phyloP scores from a whole-genome alignment of 129 eudicot species.

The Tanacetum coccineum region DNA sequence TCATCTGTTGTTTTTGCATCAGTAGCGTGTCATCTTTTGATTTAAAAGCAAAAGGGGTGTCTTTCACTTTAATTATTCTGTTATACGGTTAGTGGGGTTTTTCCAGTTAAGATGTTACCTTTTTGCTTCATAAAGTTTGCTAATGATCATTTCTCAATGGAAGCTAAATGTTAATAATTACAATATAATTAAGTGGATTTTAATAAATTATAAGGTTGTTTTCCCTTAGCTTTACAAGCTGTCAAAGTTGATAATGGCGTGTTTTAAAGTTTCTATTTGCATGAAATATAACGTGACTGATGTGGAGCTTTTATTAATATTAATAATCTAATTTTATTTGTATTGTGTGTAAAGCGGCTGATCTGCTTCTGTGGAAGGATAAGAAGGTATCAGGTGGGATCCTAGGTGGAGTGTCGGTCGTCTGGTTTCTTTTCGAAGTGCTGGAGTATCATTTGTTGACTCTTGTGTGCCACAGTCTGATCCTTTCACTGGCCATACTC shows the following conservation, averaged over 20 bases:
- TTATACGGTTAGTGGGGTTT: constrained; percentile 5
- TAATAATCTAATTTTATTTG: background rate
- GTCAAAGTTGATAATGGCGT: background rate
- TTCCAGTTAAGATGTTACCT: constrained; percentile 29
- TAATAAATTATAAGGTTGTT: constrained; percentile 16
- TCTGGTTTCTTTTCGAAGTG: constrained; percentile 81
- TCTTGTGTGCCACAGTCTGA: constrained; percentile 69
- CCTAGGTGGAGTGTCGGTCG: constrained; percentile 66
- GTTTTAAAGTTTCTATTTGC: background rate
- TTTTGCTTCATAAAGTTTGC: constrained; percentile 26
- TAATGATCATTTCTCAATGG: constrained; percentile 16
- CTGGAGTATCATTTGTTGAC: constrained; percentile 75
- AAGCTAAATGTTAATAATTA: constrained; percentile 16
- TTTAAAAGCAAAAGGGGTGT: constrained; percentile 23
- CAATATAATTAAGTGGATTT: background rate
- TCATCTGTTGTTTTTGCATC: background rate
- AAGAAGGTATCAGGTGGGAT: constrained; percentile 71
- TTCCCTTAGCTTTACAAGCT: constrained; percentile 19
- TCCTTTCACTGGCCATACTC: constrained; percentile 50
- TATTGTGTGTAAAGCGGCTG: constrained; percentile 60
- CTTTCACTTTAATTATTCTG: constrained; percentile 12
- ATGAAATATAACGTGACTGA: background rate
- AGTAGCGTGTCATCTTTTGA: background rate
- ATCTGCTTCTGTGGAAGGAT: constrained; percentile 89
- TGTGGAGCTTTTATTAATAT: background rate